Conservation (phyloP, 2,329 filamentous ascomycete genomes). For the Fusarium mangiferae region DNA sequence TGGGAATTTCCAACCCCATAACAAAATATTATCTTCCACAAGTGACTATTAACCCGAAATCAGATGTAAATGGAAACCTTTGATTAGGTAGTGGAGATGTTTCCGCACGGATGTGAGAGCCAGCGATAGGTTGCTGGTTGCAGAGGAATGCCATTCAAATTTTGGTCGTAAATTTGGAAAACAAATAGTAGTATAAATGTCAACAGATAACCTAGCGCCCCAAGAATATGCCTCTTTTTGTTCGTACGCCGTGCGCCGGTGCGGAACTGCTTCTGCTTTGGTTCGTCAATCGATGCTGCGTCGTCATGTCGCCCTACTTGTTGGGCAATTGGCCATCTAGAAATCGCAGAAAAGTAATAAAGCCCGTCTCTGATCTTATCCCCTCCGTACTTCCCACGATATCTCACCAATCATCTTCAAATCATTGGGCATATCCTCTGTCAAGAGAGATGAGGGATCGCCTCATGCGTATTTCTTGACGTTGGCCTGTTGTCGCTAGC, state of each 20-base stretch:
- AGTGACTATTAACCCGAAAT: background rate
- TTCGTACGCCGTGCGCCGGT: conserved; percentile 55
- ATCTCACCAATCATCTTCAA: conserved; percentile 40
- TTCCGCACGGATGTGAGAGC: background rate
- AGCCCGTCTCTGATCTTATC: conserved; percentile 29
- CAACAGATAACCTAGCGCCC: conserved; percentile 52
- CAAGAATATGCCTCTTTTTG: conserved; percentile 51
- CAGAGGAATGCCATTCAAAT: conserved; percentile 23
- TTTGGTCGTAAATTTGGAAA: conserved; percentile 39
- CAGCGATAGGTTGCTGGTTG: conserved; percentile 1
- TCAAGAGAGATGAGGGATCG: conserved; percentile 36
- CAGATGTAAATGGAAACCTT: background rate
- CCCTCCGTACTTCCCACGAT: conserved; percentile 36
- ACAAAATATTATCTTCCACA: background rate
- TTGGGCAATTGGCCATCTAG: conserved; percentile 43
- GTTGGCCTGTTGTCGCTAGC: conserved; percentile 29
- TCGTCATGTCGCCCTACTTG: conserved; percentile 45
- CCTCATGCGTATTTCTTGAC: conserved; percentile 36
- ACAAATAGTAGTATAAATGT: conserved; percentile 48
- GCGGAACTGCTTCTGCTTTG: conserved; percentile 48
- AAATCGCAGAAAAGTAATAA: conserved; percentile 42
- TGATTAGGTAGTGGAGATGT: conserved; percentile 6
- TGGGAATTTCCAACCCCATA: background rate
- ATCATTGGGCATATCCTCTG: conserved; percentile 37
- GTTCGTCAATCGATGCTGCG: conserved; percentile 49